Conservation (phyloP, 179 eudicot genomes). For the Carnegiea gigantea region DNA sequence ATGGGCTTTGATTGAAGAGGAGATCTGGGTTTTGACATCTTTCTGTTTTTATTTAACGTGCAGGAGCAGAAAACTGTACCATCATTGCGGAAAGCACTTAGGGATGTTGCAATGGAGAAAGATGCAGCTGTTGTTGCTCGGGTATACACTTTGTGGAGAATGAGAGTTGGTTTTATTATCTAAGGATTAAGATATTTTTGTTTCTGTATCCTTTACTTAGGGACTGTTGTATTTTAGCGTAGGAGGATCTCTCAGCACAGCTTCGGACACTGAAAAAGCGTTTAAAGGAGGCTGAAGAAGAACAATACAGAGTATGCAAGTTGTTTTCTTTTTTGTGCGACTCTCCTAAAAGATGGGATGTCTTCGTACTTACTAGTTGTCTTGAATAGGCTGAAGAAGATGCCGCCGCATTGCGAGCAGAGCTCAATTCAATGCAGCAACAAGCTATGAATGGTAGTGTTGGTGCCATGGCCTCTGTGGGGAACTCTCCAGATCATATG, state of each 20-base stretch:
- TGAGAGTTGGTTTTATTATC: background rate
- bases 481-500: conserved; percentile 58
- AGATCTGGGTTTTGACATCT: background rate
- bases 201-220: conserved; percentile 19
- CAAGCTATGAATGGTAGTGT: conserved; percentile 61
- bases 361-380: conserved; percentile 27
- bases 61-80: conserved; percentile 87
- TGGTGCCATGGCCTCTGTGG: conserved; percentile 45
- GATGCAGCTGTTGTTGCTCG: conserved; percentile 98
- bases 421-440: conserved; percentile 78
- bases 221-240: conserved; percentile 36
- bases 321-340: background rate
- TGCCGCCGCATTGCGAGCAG: conserved; percentile 90
- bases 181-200: background rate
- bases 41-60: conserved; percentile 7
- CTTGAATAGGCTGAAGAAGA: conserved; percentile 91
- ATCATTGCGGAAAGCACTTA: conserved; percentile 85
- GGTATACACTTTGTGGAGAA: conserved; percentile 39
- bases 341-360: background rate
- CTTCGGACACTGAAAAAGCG: conserved; percentile 79
- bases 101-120: conserved; percentile 96
- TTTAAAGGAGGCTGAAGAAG: conserved; percentile 94
- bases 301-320: conserved; percentile 78
- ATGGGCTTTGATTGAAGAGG: background rate
- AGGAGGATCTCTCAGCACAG: conserved; percentile 96